Evolutionary conservation across 306 rosid species (phyloP).

Genomic region (Alnus rubra): DNA sequence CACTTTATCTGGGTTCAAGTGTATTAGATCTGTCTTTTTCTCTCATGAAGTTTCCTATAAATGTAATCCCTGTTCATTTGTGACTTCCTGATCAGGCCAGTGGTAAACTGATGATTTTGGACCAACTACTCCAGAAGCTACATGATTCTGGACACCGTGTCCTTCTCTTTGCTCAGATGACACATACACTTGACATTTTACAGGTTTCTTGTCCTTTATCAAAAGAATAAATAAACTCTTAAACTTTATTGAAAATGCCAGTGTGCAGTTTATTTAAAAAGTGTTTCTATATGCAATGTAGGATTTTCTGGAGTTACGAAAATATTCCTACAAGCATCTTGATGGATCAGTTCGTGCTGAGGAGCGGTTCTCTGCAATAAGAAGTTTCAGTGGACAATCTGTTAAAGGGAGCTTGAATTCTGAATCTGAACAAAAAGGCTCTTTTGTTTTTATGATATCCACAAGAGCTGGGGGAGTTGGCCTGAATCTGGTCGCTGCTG

Average conservation of each 20-base stretch:
- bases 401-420: slow-evolving; percentile 46
- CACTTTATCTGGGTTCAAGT: slow-evolving; percentile 3
- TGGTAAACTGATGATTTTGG: slow-evolving; percentile 85
- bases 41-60: slow-evolving; percentile 20
- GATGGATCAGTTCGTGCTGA: slow-evolving; percentile 98
- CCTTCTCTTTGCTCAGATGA: slow-evolving; percentile 94
- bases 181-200: slow-evolving; percentile 92
- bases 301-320: slow-evolving; percentile 83
- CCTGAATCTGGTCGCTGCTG: slow-evolving; percentile 93
- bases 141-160: slow-evolving; percentile 75
- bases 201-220: slow-evolving; percentile 53
- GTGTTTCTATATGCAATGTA: slow-evolving; percentile 33
- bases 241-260: not conserved
- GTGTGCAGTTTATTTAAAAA: slow-evolving; percentile 5
- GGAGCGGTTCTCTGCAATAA: slow-evolving; percentile 97
- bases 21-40: slow-evolving; percentile 6
- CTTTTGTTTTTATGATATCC: slow-evolving; percentile 91
- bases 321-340: slow-evolving; percentile 89
- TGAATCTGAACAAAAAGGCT: slow-evolving; percentile 51
- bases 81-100: slow-evolving; percentile 64
- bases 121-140: slow-evolving; percentile 81
- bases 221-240: not conserved
- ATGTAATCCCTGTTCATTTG: slow-evolving; percentile 12
- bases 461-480: slow-evolving; percentile 99
- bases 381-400: slow-evolving; percentile 76